These are phyloP conservation scores for Raphanus hybrid DNA, from an alignment of 441 rosid genomes.

Conservation along the genomic window DNA sequence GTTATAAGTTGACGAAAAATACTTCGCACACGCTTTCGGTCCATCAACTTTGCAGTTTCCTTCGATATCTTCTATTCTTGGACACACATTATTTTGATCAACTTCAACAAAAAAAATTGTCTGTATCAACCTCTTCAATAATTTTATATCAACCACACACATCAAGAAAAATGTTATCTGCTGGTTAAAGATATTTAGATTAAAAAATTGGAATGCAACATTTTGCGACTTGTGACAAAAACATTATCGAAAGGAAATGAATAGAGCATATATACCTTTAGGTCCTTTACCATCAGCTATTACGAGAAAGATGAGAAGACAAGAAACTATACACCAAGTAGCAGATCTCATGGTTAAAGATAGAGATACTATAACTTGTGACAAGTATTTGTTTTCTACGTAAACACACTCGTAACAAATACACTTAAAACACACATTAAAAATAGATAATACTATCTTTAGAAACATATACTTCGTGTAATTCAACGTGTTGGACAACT, in stretches of 20 bases:
- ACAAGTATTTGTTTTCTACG: not conserved
- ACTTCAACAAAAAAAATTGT: not conserved
- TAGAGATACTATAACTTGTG: not conserved
- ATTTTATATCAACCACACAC: slow-evolving; percentile 10
- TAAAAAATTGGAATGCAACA: slow-evolving; percentile 6
- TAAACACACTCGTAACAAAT: slow-evolving; percentile 6
- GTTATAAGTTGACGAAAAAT: slow-evolving; percentile 6
- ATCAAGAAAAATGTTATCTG: not conserved
- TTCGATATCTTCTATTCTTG: slow-evolving; percentile 23
- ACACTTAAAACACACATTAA: not conserved
- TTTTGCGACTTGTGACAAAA: not conserved
- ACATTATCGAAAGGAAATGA: not conserved
- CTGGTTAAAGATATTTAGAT: not conserved
- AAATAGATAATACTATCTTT: slow-evolving; percentile 1
- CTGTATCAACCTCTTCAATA: slow-evolving; percentile 9
- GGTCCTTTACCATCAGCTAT: not conserved
- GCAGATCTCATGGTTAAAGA: slow-evolving; percentile 23
- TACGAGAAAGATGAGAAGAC: slow-evolving; percentile 14
- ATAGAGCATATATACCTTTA: not conserved
- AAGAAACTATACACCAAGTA: slow-evolving; percentile 13
- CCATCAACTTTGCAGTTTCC: not conserved
- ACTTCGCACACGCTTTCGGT: slow-evolving; percentile 11
- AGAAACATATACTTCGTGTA: not conserved
- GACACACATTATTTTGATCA: not conserved
- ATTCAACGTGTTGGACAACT: slow-evolving; percentile 7